Base-by-base conservation (phyloP, 306 rosid species). In the Corylus avellana region DNA sequence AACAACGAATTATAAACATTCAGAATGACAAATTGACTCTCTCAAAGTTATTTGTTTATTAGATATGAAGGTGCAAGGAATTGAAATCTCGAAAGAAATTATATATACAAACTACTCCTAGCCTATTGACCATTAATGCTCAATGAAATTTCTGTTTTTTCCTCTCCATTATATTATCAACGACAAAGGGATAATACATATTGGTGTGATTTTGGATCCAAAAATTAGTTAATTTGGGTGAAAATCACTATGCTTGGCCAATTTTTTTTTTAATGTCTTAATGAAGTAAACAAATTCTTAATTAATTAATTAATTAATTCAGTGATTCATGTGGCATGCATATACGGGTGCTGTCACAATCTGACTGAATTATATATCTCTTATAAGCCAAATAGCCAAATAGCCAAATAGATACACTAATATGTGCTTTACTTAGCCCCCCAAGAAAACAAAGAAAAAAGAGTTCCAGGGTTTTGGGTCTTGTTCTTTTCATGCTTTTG, bases 381-480 rank as follows among this genome's bases (percentile, higher is more conserved):
- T 35, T 35, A 35, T 35, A 64, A 37, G 20, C 48, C 70, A 64
- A n/a, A n/a, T n/a, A n/a, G n/a, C n/a, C n/a, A n/a, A n/a, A n/a
- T n/a, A n/a, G n/a, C n/a, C n/a, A n/a, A 7, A 32, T 32, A 32
- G 16, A 16, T 17, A 7, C 22, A 7, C 66, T 35, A 35, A 64
- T 64, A 35, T 64, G 2, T 63, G 35, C 16, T 59, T 59, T 22
- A 63, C 47, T 63, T 13, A 35, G 14, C 70, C 47, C 46, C 48
- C 0, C 11, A 35, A 32, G 70, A 32, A 50, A 81, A 58, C 0
- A 22, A 22, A 75, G 25, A 22, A 22, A 29, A 48, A 58, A 70
- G 80, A 35, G 47, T 81, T 75, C 72, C 39, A 81, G 72, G 55
- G 10, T 70, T 53, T 61, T 59, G 55, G 73, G 77, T 29, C 16